Base-by-base conservation (phyloP, 176 grass and related monocot genomes). In the Musa troglodytarum region DNA sequence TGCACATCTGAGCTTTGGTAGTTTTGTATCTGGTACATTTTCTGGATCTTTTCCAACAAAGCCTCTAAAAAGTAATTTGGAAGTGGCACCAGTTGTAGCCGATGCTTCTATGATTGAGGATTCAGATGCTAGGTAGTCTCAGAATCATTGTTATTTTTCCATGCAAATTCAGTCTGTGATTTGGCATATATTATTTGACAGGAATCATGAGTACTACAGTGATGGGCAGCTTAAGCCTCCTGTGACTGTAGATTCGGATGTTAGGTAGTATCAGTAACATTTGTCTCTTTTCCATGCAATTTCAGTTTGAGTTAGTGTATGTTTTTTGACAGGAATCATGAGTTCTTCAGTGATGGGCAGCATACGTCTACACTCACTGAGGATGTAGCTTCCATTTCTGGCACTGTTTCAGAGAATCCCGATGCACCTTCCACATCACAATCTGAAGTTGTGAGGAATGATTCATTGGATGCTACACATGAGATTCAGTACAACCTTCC, bases 11-110 rank as follows among this genome's bases (percentile, higher is more conserved):
- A 94, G 95, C 84, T 99, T 99, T 79, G 95, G 95, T 26, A 94
- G 95, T 83, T 99, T 99, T 71, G 86, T 75, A 69, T 99, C 95
- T 3, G 95, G 91, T 78, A 85, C 95, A 51, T 99, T 99, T 89
- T 91, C 88, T 77, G 95, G 88, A 11, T 77, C 89, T 23, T 88
- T 94, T 65, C 84, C 84, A 63, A 78, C 82, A 69, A 81, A 91
- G 73, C 72, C 76, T 54, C 65, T 72, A 0, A 74, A 86, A 76
- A 85, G 14, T 77, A 81, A 73, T 74, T 80, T 78, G 21, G 95
- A 87, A 34, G 79, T 76, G 69, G 57, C 75, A 24, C 78, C 82
- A 74, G 59, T 74, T 70, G 65, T 24, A 63, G 84, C 85, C 28
- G 83, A 93, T 77, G 19, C 65, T 79, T 78, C 81, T 79, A 64